Evolutionary conservation across 257 asterid genomes (phyloP).

Genomic region (Solanum peruvianum): DNA sequence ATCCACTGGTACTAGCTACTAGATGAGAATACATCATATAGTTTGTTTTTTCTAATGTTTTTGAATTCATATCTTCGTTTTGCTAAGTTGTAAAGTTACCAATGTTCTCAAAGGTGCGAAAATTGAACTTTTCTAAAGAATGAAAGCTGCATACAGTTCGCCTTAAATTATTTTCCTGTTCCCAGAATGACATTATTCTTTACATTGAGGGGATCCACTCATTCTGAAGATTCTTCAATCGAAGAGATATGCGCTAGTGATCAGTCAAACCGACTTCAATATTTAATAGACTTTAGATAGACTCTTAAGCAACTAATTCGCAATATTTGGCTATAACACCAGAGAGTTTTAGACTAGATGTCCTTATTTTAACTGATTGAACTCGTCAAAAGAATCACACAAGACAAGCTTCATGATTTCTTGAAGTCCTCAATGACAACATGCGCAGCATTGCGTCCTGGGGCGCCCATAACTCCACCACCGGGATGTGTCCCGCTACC

Average conservation of each 20-base stretch:
- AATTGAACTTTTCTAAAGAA: neutral
- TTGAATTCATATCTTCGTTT: neutral
- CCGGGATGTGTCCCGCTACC: constrained; percentile 99
- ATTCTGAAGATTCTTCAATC: neutral
- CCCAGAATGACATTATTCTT: neutral
- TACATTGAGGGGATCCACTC: neutral
- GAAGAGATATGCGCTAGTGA: neutral
- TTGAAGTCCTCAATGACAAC: constrained; percentile 65
- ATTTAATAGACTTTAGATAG: neutral
- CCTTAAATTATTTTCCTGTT: neutral
- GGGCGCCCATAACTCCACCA: constrained; percentile 96
- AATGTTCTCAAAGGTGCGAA: neutral
- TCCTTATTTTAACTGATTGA: neutral
- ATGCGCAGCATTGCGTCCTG: constrained; percentile 82
- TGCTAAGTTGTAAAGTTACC: neutral
- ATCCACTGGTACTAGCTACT: neutral
- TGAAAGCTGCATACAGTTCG: neutral
- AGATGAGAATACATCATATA: neutral
- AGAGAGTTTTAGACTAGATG: neutral
- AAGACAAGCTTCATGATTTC: neutral
- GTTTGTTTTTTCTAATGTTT: neutral
- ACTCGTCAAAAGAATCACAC: neutral
- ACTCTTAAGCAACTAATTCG: neutral
- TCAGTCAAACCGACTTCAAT: neutral
- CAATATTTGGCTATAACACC: neutral